Base-by-base conservation (phyloP, 2,329 filamentous ascomycete species). In the Didymella exigua region DNA sequence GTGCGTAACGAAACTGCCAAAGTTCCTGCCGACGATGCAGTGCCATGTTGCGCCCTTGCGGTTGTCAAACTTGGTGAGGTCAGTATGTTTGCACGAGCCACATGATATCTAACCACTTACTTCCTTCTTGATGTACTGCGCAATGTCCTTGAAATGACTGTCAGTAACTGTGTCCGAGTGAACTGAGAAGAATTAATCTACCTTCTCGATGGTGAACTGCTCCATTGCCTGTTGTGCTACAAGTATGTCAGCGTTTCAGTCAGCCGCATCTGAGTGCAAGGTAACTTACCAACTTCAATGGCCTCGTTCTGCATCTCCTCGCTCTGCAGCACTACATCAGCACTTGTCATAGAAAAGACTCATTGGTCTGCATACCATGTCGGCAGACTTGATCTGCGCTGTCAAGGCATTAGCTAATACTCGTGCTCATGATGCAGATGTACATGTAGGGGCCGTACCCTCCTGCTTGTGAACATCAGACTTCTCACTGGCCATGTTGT, bases 1-100 rank as follows among this genome's bases (percentile, higher is more conserved):
- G 73, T 99, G 95, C 34, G 95, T 99, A 46, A 99, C 95, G 69
- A 98, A 99, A 79, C 93, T 98, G 68, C 95, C 95, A 80, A 99
- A 99, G 83, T 99, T 98, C 67, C 95, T 86, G 61, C 95, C 95
- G 29, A 99, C 95, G 66, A 99, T 97, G 79, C 95, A 99, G 79
- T 99, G 95, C 95, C 93, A 99, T 75, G 95, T 99, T 60, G 93
- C 93, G 30, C 95, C 95, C 81, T 97, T 97, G 75, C 93, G 89
- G 71, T 91, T 90, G 76, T 99, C 95, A 71, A 99, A 98, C 93
- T 98, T 70, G 26, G 8, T 13, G 5, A 30, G 23, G 43, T 75
- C 49, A 74, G 47, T 43, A 19, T 21, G 5, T n/a, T n/a, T n/a
- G n/a, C n/a, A n/a, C n/a, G n/a, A n/a, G n/a, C n/a, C n/a, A n/a